Conservation (phyloP, 2,329 filamentous ascomycete species). For the Penicillium sp. region DNA sequence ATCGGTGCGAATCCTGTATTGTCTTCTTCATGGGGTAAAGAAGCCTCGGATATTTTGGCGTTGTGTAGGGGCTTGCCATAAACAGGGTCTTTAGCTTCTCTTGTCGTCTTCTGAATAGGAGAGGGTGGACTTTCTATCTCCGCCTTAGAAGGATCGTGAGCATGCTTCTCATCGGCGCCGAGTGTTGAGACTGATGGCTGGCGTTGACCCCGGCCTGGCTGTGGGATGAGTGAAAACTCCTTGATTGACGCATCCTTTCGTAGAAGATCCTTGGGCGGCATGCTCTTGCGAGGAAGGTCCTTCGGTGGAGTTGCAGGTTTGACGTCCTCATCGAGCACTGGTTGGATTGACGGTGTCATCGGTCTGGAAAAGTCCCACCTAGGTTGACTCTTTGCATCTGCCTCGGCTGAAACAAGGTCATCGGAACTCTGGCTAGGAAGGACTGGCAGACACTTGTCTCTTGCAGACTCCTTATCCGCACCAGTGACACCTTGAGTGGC, state of each 20-base stretch:
- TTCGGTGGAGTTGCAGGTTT: constrained; percentile 5
- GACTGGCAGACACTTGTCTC: constrained; percentile 7
- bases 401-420: not conserved
- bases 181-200: constrained; percentile 28
- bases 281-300: not conserved
- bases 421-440: constrained; percentile 6
- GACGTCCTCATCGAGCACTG: constrained; percentile 10
- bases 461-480: not conserved
- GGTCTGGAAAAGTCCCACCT: not conserved
- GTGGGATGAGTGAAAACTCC: constrained; percentile 1
- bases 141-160: not conserved
- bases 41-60: not conserved
- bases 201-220: constrained; percentile 7
- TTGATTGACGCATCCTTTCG: constrained; percentile 2
- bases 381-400: not conserved
- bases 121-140: constrained; percentile 17
- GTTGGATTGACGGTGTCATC: constrained; percentile 10
- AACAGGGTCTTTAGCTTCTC: not conserved
- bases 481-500: not conserved
- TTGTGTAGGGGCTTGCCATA: constrained; percentile 8
- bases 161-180: constrained; percentile 16
- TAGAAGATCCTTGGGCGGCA: constrained; percentile 4
- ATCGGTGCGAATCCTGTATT: constrained; percentile 1
- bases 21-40: constrained; percentile 2
- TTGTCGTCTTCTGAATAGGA: constrained; percentile 9